These are phyloP conservation scores for Sordariomycetes sp. DNA, from an alignment of 2,329 filamentous ascomycete genomes.

Conservation along the genomic window DNA sequence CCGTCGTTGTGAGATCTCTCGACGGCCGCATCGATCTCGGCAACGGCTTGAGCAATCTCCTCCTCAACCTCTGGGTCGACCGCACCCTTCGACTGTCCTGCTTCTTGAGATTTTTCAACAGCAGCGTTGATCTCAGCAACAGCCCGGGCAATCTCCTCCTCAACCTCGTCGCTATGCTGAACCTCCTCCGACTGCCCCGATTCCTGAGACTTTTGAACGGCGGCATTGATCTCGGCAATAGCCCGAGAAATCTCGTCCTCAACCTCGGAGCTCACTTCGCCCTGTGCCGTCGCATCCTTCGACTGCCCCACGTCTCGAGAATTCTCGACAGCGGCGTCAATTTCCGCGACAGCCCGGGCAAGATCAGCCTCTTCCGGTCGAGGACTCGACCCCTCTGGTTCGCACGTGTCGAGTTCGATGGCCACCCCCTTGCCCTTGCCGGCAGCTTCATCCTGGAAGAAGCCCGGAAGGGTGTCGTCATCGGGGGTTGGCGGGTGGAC, in stretches of 20 bases:
- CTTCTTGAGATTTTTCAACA: not conserved
- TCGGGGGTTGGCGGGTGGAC: not conserved
- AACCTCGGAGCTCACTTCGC: not conserved
- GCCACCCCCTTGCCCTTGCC: not conserved
- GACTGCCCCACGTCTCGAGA: not conserved
- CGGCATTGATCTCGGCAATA: not conserved
- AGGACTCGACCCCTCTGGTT: not conserved
- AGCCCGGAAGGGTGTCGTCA: not conserved
- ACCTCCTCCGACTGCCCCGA: not conserved
- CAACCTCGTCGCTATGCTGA: not conserved
- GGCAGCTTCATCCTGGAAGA: not conserved
- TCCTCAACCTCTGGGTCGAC: not conserved
- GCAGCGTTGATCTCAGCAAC: not conserved
- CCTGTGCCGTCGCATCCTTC: not conserved
- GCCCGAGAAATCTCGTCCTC: not conserved
- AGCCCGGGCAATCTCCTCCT: not conserved
- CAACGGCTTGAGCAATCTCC: not conserved
- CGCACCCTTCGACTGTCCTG: too few relatives aligned
- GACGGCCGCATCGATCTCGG: not conserved
- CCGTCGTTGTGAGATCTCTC: not conserved
- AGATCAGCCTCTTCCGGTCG: not conserved
- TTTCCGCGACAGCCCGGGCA: not conserved
- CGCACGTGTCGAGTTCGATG: not conserved
- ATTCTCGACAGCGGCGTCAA: not conserved
- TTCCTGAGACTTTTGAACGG: not conserved